phyloP scores from a whole-genome alignment of 495 filamentous ascomycete species.

The Aspergillus leporis region DNA sequence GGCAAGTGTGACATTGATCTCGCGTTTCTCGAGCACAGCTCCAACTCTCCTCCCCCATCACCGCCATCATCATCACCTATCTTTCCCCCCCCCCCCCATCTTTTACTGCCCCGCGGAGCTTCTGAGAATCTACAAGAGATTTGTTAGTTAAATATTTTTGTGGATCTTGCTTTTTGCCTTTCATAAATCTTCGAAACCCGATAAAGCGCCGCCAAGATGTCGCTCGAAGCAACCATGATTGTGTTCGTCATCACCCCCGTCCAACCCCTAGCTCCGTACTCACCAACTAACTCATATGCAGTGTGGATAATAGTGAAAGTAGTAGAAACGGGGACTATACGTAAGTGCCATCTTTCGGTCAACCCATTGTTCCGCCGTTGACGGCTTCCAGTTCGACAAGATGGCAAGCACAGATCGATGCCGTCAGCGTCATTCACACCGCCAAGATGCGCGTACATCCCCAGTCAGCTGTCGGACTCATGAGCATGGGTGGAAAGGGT shows the following conservation, averaged over 20 bases:
- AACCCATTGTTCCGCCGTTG: constrained; percentile 14
- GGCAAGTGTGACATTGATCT: constrained; percentile 22
- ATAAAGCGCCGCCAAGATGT: constrained; percentile 54
- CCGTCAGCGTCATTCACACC: constrained; percentile 90
- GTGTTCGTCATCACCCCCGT: constrained; percentile 49
- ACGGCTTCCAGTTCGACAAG: constrained; percentile 67
- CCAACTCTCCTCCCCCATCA: constrained; percentile 4
- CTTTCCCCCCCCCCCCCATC: constrained; percentile 6
- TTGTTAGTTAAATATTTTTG: constrained; percentile 9
- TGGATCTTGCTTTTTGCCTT: not conserved
- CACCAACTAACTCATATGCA: constrained; percentile 37
- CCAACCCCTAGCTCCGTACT: constrained; percentile 18
- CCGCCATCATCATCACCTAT: constrained; percentile 10
- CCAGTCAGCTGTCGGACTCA: constrained; percentile 93
- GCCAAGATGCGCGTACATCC: constrained; percentile 92
- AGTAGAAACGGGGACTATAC: constrained; percentile 94
- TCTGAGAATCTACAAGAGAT: constrained; percentile 7
- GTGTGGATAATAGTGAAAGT: constrained; percentile 97
- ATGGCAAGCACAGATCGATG: constrained; percentile 94
- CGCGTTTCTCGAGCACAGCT: constrained; percentile 8
- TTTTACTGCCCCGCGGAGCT: constrained; percentile 17
- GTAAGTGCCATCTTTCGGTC: constrained; percentile 28
- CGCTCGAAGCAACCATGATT: constrained; percentile 73
- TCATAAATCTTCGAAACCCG: constrained; percentile 4
- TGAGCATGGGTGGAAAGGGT: constrained; percentile 98